Base-by-base conservation (phyloP, 805 yeast species). In the Blastobotrys americana region DNA sequence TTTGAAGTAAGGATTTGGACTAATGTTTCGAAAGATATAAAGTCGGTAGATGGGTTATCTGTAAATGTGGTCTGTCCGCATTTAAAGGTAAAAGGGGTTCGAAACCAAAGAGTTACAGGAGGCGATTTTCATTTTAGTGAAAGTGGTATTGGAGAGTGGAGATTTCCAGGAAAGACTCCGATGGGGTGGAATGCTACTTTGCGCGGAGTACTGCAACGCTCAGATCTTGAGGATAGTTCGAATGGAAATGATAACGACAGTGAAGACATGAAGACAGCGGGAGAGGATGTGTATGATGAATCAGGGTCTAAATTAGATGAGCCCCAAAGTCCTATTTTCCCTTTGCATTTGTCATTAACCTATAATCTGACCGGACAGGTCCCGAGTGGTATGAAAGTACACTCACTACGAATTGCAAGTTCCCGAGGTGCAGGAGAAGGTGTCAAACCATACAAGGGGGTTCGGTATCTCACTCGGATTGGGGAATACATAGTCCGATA, bases 371-470 rank as follows among this genome's bases (percentile, higher is more conserved):
- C 77, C 50, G 96, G 95, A 0, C 69, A 74, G 5, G 70, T 85
- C 2, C 84, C 93, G 1, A 83, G 94, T 60, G 88, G 90, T 1
- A 65, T 84, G 35, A 77, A 76, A 53, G 82, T 88, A 2, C 81
- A 76, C 9, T 70, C 81, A 22, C 64, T 88, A 49, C 74, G 77
- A 55, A 73, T 86, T 15, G 54, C 70, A 5, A 70, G 76, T 49
- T 68, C 72, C n/a, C 68, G 67, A 51, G 88, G 90, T 0, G 54
- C 78, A 45, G 74, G 75, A 4, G 78, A 77, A 2, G 68, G 69
- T 3, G 81, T 77, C 8, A 82, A 80, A 56, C 95, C 96, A 0
- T 89, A 78, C 68, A 89, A 88, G 60, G 97, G 97, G 1, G 96
- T 89, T 17, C 84, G 88, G 58, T 89, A 89, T 58, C 66, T 75